A percentile compares a stretch with the other conserved stretches of the same genome.
These are phyloP conservation scores for Corchorus capsularis DNA, from an alignment of 345 rosid species.

Conservation along the genomic window DNA sequence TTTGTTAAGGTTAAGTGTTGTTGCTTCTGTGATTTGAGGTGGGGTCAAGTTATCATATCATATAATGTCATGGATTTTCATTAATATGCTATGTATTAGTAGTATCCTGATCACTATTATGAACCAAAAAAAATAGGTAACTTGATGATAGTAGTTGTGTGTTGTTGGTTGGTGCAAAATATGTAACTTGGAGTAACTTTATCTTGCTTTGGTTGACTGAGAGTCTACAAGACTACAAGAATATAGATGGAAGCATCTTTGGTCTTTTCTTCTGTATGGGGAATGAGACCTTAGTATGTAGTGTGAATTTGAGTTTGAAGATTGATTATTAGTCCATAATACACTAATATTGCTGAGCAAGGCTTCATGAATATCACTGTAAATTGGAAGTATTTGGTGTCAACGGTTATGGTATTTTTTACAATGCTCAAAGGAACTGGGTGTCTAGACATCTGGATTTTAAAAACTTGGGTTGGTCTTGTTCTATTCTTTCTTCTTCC, in stretches of 20 bases:
- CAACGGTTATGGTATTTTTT: not conserved
- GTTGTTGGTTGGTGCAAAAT: not conserved
- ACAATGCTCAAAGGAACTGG: not conserved
- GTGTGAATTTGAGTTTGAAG: not conserved
- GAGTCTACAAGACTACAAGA: too few species aligned
- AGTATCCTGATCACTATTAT: not conserved
- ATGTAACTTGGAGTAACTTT: not conserved
- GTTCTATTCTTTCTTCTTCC: not conserved
- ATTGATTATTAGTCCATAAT: not conserved
- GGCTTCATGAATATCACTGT: not conserved
- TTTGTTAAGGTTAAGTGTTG: not conserved
- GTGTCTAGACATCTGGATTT: too few species aligned
- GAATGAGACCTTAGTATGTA: not conserved
- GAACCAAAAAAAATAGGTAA: too few species aligned
- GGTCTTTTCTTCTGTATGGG: not conserved
- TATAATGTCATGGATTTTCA: not conserved
- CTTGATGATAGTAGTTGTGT: not conserved
- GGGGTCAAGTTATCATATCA: not conserved
- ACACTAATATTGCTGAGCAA: not conserved
- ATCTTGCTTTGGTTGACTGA: too few species aligned
- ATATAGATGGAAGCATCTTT: too few species aligned
- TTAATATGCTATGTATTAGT: not conserved
- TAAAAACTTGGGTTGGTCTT: too few species aligned
- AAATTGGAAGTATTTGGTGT: not conserved
- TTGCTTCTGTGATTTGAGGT: not conserved